Evolutionary conservation across 495 filamentous ascomycete genomes (phyloP), one percentile per base, ranked within the genome.

Genomic region (Hypoxylon subgilvum): DNA sequence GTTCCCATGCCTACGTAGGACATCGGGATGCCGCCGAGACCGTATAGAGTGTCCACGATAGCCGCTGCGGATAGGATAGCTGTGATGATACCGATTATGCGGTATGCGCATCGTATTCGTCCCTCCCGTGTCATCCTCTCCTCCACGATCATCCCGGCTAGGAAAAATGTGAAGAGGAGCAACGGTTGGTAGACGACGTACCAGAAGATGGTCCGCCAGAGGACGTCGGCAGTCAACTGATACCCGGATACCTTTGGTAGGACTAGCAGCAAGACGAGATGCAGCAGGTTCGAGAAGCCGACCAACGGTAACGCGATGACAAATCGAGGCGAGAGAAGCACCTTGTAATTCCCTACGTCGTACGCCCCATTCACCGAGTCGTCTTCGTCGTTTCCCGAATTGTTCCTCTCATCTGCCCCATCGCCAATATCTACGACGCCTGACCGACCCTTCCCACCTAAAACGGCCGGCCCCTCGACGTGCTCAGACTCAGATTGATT

Each of bases 1-100:
- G 62, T 23, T 13, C 56, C 62, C 57, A 65, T 60, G 21, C 62
- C 62, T 34, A 65, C 56, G 14, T 65, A 65, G 22, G 62, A 65
- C 62, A 65, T 65, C 13, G 62, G 62, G 28, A 65, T 57, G 7
- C 62, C 62, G 8, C 62, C 62, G 22, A 65, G 56, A 9, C 62
- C 62, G 12, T 61, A 65, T 0, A 65, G 44, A 1, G 62, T 65
- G 21, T 65, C 62, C 4, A 65, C 21, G 19, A 61, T 61, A 12
- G 62, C 56, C 0, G 28, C 62, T 3, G 56, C 43, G 13, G 62
- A 60, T 16, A 65, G 41, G 16, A 50, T 10, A 4, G 42, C 51
- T 13, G 57, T 28, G 9, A 61, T 14, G 10, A 30, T 36, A 9
- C 45, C 56, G n/a, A 65, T 56, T 35, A 57, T 30, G n/a, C 35